These are phyloP conservation scores for Fusarium clavum DNA, from an alignment of 2,329 filamentous ascomycete genomes.

Conservation along the genomic window DNA sequence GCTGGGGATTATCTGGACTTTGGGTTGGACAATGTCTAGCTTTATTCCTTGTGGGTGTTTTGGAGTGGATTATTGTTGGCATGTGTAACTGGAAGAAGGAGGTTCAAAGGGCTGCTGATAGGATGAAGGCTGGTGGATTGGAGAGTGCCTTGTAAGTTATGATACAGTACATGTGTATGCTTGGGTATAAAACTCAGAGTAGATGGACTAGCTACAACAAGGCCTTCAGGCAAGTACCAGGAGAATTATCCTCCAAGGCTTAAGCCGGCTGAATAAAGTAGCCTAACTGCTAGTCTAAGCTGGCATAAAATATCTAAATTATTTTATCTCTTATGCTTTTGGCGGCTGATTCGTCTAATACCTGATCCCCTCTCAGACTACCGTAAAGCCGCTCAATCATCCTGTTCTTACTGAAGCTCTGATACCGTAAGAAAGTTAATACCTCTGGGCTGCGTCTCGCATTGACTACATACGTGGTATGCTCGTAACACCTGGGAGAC, in stretches of 20 bases:
- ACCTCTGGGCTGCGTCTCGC: not conserved
- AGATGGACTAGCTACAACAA: too few species aligned
- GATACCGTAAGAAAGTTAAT: rapidly evolving
- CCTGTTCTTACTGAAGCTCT: rapidly evolving
- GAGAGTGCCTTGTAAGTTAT: not conserved
- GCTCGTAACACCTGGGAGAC: not conserved
- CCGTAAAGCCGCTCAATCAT: rapidly evolving
- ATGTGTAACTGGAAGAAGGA: slow-evolving; percentile 77
- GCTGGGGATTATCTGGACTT: slow-evolving; percentile 82
- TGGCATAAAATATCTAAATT: too few species aligned
- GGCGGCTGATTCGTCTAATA: too few species aligned
- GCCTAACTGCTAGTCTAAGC: too few species aligned
- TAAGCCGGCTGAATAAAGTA: too few species aligned
- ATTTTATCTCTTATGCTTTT: too few species aligned
- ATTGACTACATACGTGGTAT: not conserved
- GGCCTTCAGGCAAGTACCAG: too few species aligned
- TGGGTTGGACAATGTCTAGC: slow-evolving; percentile 89
- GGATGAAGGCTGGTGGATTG: slow-evolving; percentile 39
- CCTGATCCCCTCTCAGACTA: too few species aligned
- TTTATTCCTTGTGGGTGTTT: slow-evolving; percentile 79
- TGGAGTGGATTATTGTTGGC: slow-evolving; percentile 84
- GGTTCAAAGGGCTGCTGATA: slow-evolving; percentile 43
- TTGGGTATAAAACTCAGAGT: too few species aligned
- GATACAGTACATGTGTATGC: too few species aligned
- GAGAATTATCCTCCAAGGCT: too few species aligned